Conservation (phyloP, 164 flowering plant species). For the Piper betle region DNA sequence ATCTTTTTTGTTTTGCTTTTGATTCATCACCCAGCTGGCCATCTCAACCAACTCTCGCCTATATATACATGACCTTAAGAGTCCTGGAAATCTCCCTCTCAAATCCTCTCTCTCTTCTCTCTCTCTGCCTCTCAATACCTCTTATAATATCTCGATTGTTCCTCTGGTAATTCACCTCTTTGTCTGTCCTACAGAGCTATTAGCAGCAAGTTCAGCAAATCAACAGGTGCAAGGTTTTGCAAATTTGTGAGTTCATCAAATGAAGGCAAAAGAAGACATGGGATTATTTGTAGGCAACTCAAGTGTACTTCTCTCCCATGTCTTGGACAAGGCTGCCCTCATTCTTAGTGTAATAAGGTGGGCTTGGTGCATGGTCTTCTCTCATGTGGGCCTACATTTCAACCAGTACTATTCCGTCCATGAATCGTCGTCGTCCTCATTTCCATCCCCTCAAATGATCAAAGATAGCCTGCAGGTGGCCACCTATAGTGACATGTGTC, state of each 20-base stretch:
- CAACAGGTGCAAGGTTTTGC: background rate
- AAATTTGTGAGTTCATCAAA: background rate
- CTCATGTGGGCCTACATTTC: background rate
- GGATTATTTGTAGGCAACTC: constrained; percentile 28
- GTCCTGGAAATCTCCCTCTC: constrained; percentile 4
- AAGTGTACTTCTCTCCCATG: constrained; percentile 18
- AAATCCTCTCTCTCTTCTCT: background rate
- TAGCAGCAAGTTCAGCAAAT: background rate
- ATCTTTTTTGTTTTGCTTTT: no score
- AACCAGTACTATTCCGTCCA: background rate
- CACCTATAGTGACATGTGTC: constrained; percentile 2
- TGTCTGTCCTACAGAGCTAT: no score
- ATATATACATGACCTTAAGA: constrained; percentile 5
- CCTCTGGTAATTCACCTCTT: background rate
- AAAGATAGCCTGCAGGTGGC: constrained; percentile 16
- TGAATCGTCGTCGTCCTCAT: background rate
- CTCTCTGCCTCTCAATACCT: background rate
- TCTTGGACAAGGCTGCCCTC: constrained; percentile 23
- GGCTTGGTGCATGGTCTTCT: constrained; percentile 18
- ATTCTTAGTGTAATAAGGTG: constrained; percentile 26
- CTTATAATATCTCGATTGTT: no score
- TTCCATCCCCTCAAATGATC: constrained; percentile 15
- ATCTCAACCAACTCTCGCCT: constrained; percentile 1
- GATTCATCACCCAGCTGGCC: background rate
- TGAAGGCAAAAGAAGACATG: constrained; percentile 8